Evolutionary conservation across 1,284 basidiomycete species (phyloP).

Genomic region (Rhodofomes roseus): DNA sequence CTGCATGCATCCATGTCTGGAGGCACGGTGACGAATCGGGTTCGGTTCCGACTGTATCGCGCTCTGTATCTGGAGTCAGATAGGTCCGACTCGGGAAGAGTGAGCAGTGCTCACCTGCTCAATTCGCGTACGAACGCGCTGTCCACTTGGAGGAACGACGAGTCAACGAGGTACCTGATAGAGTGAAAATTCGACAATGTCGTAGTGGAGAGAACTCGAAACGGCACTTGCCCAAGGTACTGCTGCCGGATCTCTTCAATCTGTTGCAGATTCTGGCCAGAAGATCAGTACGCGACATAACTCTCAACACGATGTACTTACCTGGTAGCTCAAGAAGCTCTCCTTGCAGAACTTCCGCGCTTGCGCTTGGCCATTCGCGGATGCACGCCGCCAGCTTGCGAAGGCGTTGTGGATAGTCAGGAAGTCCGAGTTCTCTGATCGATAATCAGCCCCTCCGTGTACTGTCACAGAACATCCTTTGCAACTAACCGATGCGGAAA

Average conservation of each 20-base stretch:
- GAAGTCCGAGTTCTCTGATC: slow-evolving; percentile 91
- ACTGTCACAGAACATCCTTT: neutral
- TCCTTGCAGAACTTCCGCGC: slow-evolving; percentile 78
- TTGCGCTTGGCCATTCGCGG: slow-evolving; percentile 45
- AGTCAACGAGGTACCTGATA: slow-evolving; percentile 82
- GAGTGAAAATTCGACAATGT: neutral
- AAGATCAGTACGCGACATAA: neutral
- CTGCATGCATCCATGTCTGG: slow-evolving; percentile 71
- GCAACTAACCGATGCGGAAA: slow-evolving; percentile 72
- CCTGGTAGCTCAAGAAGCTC: slow-evolving; percentile 87
- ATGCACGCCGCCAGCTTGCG: slow-evolving; percentile 83
- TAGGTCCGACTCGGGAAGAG: neutral
- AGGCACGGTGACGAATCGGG: slow-evolving; percentile 78
- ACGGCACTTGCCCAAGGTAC: slow-evolving; percentile 64
- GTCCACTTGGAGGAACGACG: slow-evolving; percentile 79
- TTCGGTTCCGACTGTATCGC: slow-evolving; percentile 71
- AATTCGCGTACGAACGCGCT: slow-evolving; percentile 68
- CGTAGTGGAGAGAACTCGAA: neutral
- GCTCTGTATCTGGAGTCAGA: slow-evolving; percentile 40
- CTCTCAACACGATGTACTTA: slow-evolving; percentile 24
- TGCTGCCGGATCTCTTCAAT: slow-evolving; percentile 97
- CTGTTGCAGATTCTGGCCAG: slow-evolving; percentile 80
- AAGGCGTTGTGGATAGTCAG: slow-evolving; percentile 92
- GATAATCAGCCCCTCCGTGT: neutral
- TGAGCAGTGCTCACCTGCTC: slow-evolving; percentile 45